Conservation (phyloP, 2,329 filamentous ascomycete genomes). For the Diaporthe helianthi region DNA sequence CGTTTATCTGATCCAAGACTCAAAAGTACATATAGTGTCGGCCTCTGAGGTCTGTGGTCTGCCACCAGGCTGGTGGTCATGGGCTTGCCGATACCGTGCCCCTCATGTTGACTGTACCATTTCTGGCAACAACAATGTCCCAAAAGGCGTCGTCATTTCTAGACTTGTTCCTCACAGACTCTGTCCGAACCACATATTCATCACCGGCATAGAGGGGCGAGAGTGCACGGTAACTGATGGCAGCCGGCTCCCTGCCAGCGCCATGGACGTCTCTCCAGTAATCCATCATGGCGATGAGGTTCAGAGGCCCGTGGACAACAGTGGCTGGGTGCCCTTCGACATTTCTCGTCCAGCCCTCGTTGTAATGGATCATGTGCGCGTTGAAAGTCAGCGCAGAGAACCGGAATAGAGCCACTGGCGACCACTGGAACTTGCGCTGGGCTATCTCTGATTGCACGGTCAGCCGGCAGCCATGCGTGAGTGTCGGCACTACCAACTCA, state of each 20-base stretch:
- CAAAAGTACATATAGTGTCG: background rate
- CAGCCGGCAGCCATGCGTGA: background rate
- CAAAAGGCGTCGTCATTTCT: slow-evolving; percentile 45
- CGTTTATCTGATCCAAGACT: background rate
- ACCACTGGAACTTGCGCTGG: slow-evolving; percentile 49
- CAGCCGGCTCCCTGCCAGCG: slow-evolving; percentile 44
- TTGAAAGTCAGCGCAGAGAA: slow-evolving; percentile 89
- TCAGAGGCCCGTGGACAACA: slow-evolving; percentile 83
- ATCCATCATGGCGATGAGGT: slow-evolving; percentile 74
- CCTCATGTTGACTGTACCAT: slow-evolving; percentile 47
- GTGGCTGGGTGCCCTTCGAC: slow-evolving; percentile 74
- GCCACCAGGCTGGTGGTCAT: background rate
- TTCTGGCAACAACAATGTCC: slow-evolving; percentile 57
- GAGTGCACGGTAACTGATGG: slow-evolving; percentile 72
- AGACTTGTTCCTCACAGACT: slow-evolving; percentile 47
- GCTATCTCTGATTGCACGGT: background rate
- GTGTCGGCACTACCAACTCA: too few species aligned
- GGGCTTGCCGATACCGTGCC: slow-evolving; percentile 39
- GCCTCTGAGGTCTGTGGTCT: background rate
- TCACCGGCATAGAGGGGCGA: slow-evolving; percentile 75
- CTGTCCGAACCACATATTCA: slow-evolving; percentile 66
- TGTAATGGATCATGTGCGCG: slow-evolving; percentile 84
- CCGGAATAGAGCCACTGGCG: slow-evolving; percentile 69
- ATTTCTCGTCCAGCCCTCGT: slow-evolving; percentile 67
- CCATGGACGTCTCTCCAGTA: slow-evolving; percentile 64